These are phyloP conservation scores for Mycena rosella DNA, from an alignment of 768 basidiomycete genomes.

Conservation along the genomic window DNA sequence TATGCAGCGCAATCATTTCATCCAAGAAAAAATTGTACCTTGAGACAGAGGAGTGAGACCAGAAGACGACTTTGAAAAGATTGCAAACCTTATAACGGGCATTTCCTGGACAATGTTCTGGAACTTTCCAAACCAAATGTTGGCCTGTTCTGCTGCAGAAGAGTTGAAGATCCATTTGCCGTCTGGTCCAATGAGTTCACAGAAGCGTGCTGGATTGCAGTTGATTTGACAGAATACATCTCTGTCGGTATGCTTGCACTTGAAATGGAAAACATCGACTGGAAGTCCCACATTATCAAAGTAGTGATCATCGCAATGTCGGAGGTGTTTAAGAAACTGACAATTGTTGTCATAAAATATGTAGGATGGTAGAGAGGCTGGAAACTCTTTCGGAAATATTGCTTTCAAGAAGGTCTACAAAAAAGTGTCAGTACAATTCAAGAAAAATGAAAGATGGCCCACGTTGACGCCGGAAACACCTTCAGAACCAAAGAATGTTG, in stretches of 20 bases:
- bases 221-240: neutral
- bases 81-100: neutral
- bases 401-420: neutral
- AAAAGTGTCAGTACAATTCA: neutral
- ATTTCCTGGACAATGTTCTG: neutral
- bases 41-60: too few species aligned
- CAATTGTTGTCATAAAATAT: conserved; percentile 4
- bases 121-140: neutral
- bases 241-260: neutral
- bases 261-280: neutral
- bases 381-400: neutral
- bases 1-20: conserved; percentile 41
- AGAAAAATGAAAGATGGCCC: neutral
- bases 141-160: neutral
- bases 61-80: too few species aligned
- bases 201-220: neutral
- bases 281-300: neutral
- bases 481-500: neutral
- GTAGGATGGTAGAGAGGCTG: neutral
- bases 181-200: neutral
- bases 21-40: conserved; percentile 44
- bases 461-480: neutral
- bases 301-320: neutral
- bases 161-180: conserved; percentile 8
- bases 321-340: neutral